Conservation (phyloP, 768 basidiomycete species). For the Leccinum broughii region DNA sequence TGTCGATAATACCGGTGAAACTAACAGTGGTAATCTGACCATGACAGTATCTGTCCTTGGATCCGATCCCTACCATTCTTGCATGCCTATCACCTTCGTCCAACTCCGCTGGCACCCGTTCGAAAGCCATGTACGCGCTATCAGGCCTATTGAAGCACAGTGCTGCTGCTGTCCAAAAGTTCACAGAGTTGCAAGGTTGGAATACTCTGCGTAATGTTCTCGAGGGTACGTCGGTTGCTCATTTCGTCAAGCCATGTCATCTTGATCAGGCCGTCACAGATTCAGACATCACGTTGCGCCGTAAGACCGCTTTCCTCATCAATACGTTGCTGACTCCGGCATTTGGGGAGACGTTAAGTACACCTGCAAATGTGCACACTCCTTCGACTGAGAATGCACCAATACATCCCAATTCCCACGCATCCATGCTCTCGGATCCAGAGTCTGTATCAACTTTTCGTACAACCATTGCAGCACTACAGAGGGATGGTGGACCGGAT, state of each 20-base stretch:
- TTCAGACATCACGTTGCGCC: constrained; percentile 72
- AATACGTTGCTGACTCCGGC: constrained; percentile 64
- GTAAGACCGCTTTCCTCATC: constrained; percentile 79
- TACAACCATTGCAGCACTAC: constrained; percentile 50
- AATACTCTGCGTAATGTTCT: constrained; percentile 54
- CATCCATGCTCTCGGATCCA: constrained; percentile 59
- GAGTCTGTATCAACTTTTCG: constrained; percentile 49
- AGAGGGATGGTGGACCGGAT: constrained; percentile 31
- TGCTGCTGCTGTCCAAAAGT: constrained; percentile 55
- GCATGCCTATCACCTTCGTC: constrained; percentile 57
- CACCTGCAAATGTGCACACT: constrained; percentile 19
- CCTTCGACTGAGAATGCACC: constrained; percentile 32
- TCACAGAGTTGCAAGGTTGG: constrained; percentile 65
- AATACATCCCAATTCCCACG: constrained; percentile 75
- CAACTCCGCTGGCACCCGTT: constrained; percentile 54
- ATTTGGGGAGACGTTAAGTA: constrained; percentile 10
- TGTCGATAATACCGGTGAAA: too few relatives aligned
- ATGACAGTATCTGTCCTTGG: constrained; percentile 56
- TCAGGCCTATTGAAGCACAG: constrained; percentile 82
- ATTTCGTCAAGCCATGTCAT: constrained; percentile 5
- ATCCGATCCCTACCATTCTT: constrained; percentile 67
- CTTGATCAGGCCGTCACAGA: constrained; percentile 43
- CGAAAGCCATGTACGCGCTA: constrained; percentile 82
- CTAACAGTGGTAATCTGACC: constrained; percentile 2
- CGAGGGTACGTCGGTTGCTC: constrained; percentile 44